phyloP scores from a whole-genome alignment of 176 grass and related monocot species.

The Urochloa ruziziensis region DNA sequence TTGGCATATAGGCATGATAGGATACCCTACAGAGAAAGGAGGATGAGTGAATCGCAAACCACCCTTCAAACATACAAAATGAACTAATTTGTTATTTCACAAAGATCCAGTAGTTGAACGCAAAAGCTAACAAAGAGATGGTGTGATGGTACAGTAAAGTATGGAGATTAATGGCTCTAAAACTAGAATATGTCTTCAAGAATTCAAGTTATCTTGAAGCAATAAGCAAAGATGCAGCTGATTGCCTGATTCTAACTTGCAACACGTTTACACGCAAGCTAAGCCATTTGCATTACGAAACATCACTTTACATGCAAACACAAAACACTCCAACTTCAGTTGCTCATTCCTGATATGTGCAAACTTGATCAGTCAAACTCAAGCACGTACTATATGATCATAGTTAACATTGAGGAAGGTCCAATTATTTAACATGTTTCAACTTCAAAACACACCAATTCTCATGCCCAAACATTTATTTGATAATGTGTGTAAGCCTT shows the following conservation, averaged over 20 bases:
- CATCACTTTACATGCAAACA: background rate
- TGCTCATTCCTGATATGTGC: constrained; percentile 1
- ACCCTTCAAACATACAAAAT: constrained; percentile 9
- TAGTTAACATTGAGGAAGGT: background rate
- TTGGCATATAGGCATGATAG: background rate
- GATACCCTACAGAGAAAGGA: background rate
- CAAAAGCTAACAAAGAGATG: background rate
- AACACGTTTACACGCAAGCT: background rate
- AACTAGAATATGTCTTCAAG: background rate
- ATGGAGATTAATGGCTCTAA: background rate
- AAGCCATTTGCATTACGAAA: background rate
- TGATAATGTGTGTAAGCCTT: background rate
- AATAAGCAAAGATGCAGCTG: constrained; percentile 9
- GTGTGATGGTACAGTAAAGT: background rate
- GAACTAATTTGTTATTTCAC: constrained; percentile 22
- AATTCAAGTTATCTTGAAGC: background rate
- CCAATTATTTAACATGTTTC: background rate
- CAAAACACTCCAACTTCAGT: background rate
- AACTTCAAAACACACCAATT: background rate
- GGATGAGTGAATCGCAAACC: background rate
- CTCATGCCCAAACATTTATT: background rate
- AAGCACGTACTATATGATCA: constrained; percentile 8
- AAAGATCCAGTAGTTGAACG: background rate
- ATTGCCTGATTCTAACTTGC: background rate
- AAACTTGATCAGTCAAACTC: background rate